Conservation (phyloP, 2,329 filamentous ascomycete genomes). For the Magnaporthiopsis rhizophila region DNA sequence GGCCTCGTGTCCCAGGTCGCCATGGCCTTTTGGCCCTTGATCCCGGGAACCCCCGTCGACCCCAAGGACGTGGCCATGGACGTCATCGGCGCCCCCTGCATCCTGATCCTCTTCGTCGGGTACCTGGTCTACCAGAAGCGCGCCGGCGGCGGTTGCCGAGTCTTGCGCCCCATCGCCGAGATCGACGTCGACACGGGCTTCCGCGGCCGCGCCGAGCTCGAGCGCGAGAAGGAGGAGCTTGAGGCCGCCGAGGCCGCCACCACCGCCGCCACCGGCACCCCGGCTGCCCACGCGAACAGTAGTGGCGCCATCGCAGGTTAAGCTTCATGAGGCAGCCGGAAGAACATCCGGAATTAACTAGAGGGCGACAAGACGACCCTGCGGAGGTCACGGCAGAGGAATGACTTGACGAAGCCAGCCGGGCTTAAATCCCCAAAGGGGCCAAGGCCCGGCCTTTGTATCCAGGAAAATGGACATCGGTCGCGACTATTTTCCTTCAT, state of each 20-base stretch:
- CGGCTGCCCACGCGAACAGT: background rate
- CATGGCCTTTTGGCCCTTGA: conserved; percentile 16
- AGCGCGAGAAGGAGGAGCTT: conserved; percentile 1
- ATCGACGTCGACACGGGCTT: conserved; percentile 18
- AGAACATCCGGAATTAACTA: too few relatives aligned
- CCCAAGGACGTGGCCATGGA: conserved; percentile 16
- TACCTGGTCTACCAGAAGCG: conserved; percentile 16
- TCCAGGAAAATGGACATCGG: too few relatives aligned
- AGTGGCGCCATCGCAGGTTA: background rate
- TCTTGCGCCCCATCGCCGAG: conserved; percentile 17
- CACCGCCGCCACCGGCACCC: too few relatives aligned
- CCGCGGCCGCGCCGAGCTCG: conserved; percentile 9
- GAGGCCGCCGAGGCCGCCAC: background rate
- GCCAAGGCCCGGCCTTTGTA: too few relatives aligned
- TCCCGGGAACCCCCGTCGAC: background rate
- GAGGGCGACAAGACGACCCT: too few relatives aligned
- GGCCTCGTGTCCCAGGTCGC: conserved; percentile 23
- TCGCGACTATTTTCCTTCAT: too few relatives aligned
- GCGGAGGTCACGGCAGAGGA: too few relatives aligned
- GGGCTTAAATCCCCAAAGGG: too few relatives aligned
- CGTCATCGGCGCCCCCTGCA: conserved; percentile 21
- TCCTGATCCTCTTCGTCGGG: conserved; percentile 17
- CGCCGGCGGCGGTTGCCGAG: conserved; percentile 7
- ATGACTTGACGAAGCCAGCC: too few relatives aligned
- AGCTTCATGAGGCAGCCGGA: background rate